Evolutionary conservation across 106 monocot species (phyloP), one percentile per base, ranked within the genome.

Genomic region (Acorus calamus): DNA sequence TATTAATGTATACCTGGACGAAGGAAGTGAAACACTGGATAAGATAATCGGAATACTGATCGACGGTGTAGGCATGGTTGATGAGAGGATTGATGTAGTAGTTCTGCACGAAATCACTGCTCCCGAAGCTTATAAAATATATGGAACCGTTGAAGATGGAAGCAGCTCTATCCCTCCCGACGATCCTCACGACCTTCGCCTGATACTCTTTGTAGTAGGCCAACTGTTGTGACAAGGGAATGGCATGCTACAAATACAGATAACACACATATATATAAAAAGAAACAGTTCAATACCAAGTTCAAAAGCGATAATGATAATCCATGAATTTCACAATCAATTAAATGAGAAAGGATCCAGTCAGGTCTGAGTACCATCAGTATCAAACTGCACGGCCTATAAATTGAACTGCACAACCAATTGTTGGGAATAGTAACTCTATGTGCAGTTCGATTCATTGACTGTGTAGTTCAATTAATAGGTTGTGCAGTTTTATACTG

Each of bases 41-140:
- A 1, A 28, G 28, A 28, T 28, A 28, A 28, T 28, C 1, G 9
- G 83, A 76, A 78, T 75, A 89, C 44, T 86, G 52, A 48, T 75
- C 77, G 8, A 84, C 74, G 44, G 84, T 60, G 63, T 82, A 70
- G 53, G 76, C 2, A 57, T 86, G 86, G 81, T 74, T 53, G 47
- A 86, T 74, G 49, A 67, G 64, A 9, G 94, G 94, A 44, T 94
- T 94, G 69, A 86, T 65, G 81, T 89, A 89, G 73, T 94, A 94
- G 69, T 94, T 94, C 67, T 86, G 89, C 6, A 89, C 42, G 64
- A 77, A 94, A 56, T 94, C 89, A 50, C 86, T 82, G 11, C 77
- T 52, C 2, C 94, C 94, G 7, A 73, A 42, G 62, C 94, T 89
- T 28, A 94, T 8, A 2, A 94, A 56, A 70, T 94, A 89, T 7